Evolutionary conservation across 352 stramenopile genomes (phyloP).

Genomic region (Phytophthora uliginosa): DNA sequence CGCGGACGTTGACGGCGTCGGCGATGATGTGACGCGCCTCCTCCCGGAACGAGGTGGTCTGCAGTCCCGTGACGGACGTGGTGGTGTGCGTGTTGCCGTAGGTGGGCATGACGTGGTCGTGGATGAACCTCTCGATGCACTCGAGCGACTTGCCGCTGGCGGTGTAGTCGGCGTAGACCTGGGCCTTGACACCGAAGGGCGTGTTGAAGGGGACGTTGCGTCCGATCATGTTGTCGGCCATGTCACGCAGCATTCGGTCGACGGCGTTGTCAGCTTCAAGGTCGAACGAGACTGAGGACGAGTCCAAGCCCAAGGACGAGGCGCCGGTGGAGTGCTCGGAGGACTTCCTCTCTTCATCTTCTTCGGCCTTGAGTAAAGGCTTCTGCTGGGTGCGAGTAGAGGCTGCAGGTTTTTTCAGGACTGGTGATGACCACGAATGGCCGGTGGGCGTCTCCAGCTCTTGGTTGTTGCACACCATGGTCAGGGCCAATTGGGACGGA

Average conservation of each 20-base stretch:
- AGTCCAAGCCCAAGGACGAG: slow-evolving; percentile 34
- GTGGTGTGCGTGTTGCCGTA: slow-evolving; percentile 98
- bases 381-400: slow-evolving; percentile 19
- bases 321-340: slow-evolving; percentile 20
- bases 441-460: slow-evolving; percentile 18
- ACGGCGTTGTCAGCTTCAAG: slow-evolving; percentile 12
- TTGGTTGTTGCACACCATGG: slow-evolving; percentile 36
- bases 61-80: slow-evolving; percentile 70
- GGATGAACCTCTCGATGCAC: slow-evolving; percentile 94
- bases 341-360: slow-evolving; percentile 20
- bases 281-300: slow-evolving; percentile 16
- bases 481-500: not conserved
- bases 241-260: slow-evolving; percentile 39
- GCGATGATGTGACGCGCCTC: slow-evolving; percentile 95
- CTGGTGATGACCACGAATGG: slow-evolving; percentile 15
- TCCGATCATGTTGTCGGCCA: slow-evolving; percentile 65
- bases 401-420: slow-evolving; percentile 25
- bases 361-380: slow-evolving; percentile 9
- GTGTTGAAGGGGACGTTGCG: slow-evolving; percentile 56
- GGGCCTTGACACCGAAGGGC: slow-evolving; percentile 77
- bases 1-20: slow-evolving; percentile 87
- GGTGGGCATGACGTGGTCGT: slow-evolving; percentile 89
- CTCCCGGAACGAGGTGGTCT: slow-evolving; percentile 94
- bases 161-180: slow-evolving; percentile 97
- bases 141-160: slow-evolving; percentile 90